These are phyloP conservation scores for Chaetomiaceae sp. DNA, from an alignment of 2,329 filamentous ascomycete genomes.

Conservation along the genomic window DNA sequence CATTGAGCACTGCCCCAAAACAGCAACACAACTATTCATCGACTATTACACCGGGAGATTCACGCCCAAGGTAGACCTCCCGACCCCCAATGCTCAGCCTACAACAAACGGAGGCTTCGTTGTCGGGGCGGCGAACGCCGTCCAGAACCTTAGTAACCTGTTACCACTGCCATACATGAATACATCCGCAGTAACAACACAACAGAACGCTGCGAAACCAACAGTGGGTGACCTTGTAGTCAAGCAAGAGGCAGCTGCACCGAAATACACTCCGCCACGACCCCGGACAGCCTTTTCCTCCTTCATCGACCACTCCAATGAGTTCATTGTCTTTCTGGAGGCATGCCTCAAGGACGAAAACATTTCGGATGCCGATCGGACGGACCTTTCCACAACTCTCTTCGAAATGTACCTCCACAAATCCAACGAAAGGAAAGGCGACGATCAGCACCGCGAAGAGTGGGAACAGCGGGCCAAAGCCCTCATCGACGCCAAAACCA, in stretches of 20 bases:
- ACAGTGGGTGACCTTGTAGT: constrained; percentile 52
- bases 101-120: constrained; percentile 43
- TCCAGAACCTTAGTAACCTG: constrained; percentile 80
- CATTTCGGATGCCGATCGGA: constrained; percentile 68
- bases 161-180: constrained; percentile 85
- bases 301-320: constrained; percentile 87
- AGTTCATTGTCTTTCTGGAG: constrained; percentile 91
- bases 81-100: constrained; percentile 33
- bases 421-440: constrained; percentile 68
- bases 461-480: constrained; percentile 92
- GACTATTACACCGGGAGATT: constrained; percentile 92
- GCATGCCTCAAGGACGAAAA: constrained; percentile 71
- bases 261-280: constrained; percentile 71
- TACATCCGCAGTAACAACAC: constrained; percentile 48
- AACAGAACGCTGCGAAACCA: constrained; percentile 44
- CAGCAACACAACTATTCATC: constrained; percentile 83
- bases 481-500: constrained; percentile 63
- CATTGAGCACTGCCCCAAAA: constrained; percentile 76
- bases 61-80: constrained; percentile 61
- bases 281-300: constrained; percentile 90
- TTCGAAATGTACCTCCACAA: constrained; percentile 98
- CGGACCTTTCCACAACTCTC: constrained; percentile 87
- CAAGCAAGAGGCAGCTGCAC: constrained; percentile 42
- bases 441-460: constrained; percentile 58
- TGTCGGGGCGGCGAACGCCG: constrained; percentile 64